Evolutionary conservation across 805 yeast genomes (phyloP), one percentile per base, ranked within the genome.

Genomic region (Monosporozyma aerobia): DNA sequence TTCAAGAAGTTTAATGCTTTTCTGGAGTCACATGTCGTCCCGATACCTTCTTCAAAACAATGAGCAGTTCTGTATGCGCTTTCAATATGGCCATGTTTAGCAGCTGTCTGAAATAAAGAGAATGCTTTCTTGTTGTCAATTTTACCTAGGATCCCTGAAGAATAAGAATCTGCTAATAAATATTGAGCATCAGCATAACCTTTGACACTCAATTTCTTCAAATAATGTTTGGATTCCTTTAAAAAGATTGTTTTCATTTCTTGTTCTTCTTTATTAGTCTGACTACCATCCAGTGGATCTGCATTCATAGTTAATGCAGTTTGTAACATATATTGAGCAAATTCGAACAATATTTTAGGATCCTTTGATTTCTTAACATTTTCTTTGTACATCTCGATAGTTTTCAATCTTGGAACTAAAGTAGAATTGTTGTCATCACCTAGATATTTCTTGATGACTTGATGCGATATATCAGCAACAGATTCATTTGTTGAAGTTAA

Each of bases 41-140:
- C 99, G 69, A 90, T 74, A 16, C 99, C 99, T 69, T 90, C 95
- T 68, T 90, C 96, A 60, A 84, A 87, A 69, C 97, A 92, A 51
- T 86, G 79, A 0, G 97, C 88, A 0, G 96, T 87, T 60, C 98
- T 79, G 69, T 87, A 94, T 0, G 96, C 90, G 48, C 94, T 81
- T 67, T 92, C 98, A 5, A 86, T 77, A 66, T 92, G 98, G 29
- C 92, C 94, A 60, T 88, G 92, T 65, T 94, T 92, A 2, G 97
- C 97, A 6, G 98, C 96, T 37, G 87, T 74, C 63, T 85, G 90
- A 66, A 94, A 94, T 52, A 87, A 76, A 1, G 68, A 59, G 60
- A 88, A 83, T 1, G 97, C 85, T 58, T 87, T 90, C 57, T 78
- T 80, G 59, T 84, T 77, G 50, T 90, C 96, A 10, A 83, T 74